A percentile compares a stretch with the other conserved stretches of the same genome.
phyloP scores from a whole-genome alignment of 2,329 filamentous ascomycete species.

The Gnomoniopsis smithogilvyi region DNA sequence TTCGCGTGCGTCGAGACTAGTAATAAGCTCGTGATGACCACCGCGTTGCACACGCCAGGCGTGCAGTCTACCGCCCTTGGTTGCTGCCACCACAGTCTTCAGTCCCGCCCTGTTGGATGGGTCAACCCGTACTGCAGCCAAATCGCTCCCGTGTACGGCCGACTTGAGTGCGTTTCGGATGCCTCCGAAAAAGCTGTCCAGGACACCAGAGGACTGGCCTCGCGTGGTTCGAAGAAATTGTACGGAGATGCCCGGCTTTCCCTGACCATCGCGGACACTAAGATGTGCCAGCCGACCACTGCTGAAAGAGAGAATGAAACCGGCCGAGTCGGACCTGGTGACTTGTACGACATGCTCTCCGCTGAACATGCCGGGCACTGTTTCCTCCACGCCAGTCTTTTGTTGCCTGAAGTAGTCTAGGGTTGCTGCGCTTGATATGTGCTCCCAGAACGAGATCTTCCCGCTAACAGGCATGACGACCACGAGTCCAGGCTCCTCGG shows the following conservation, averaged over 20 bases:
- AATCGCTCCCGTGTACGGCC: slow-evolving; percentile 68
- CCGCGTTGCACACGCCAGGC: slow-evolving; percentile 88
- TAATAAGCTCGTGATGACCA: slow-evolving; percentile 73
- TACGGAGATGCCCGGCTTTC: slow-evolving; percentile 74
- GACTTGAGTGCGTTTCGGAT: slow-evolving; percentile 73
- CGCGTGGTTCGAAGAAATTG: slow-evolving; percentile 69
- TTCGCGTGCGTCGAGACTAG: slow-evolving; percentile 68
- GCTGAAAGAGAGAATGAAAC: slow-evolving; percentile 81
- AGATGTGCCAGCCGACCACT: slow-evolving; percentile 84
- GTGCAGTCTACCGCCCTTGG: slow-evolving; percentile 73
- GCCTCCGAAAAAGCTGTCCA: slow-evolving; percentile 70
- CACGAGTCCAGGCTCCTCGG: slow-evolving; percentile 80
- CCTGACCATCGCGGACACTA: slow-evolving; percentile 80
- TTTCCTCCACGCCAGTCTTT: slow-evolving; percentile 73
- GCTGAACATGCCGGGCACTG: slow-evolving; percentile 69
- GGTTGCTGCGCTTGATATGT: slow-evolving; percentile 82
- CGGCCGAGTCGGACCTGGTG: slow-evolving; percentile 78
- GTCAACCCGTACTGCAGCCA: slow-evolving; percentile 76
- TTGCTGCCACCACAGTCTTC: slow-evolving; percentile 77
- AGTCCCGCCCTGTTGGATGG: slow-evolving; percentile 72
- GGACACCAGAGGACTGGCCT: slow-evolving; percentile 45
- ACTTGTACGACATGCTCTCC: slow-evolving; percentile 77
- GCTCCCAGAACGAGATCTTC: slow-evolving; percentile 92
- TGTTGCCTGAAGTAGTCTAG: slow-evolving; percentile 80
- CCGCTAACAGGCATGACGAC: slow-evolving; percentile 81